These are phyloP conservation scores for Butyriboletus loyo DNA, from an alignment of 768 basidiomycete genomes.

Conservation along the genomic window DNA sequence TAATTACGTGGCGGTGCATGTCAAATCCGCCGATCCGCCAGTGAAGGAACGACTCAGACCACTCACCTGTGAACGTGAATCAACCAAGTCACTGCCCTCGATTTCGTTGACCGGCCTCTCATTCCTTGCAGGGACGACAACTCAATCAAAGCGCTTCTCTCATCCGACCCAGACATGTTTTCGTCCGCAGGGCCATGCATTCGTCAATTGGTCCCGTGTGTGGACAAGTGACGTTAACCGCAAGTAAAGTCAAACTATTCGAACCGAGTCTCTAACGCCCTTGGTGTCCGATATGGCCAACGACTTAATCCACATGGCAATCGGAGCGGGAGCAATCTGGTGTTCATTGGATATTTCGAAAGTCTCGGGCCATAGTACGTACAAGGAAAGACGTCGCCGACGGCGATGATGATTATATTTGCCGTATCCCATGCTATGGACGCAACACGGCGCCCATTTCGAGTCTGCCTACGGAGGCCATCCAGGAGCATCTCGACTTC, in stretches of 20 bases:
- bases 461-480: neutral
- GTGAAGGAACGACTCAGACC: too few relatives aligned
- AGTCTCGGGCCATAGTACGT: neutral
- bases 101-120: neutral
- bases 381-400: neutral
- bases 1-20: neutral
- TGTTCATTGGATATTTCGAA: too few relatives aligned
- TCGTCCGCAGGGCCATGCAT: neutral
- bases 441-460: neutral
- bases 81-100: neutral
- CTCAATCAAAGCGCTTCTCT: neutral
- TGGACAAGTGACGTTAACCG: neutral
- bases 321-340: neutral
- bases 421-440: neutral
- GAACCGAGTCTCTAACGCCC: neutral
- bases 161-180: too few relatives aligned
- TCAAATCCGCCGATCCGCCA: neutral
- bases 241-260: neutral
- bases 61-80: neutral
- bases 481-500: neutral
- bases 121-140: neutral
- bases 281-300: neutral
- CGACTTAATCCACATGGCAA: neutral
- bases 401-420: neutral
- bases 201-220: neutral